phyloP scores from a whole-genome alignment of 2,329 filamentous ascomycete genomes.

The Beauveria pseudobassiana region DNA sequence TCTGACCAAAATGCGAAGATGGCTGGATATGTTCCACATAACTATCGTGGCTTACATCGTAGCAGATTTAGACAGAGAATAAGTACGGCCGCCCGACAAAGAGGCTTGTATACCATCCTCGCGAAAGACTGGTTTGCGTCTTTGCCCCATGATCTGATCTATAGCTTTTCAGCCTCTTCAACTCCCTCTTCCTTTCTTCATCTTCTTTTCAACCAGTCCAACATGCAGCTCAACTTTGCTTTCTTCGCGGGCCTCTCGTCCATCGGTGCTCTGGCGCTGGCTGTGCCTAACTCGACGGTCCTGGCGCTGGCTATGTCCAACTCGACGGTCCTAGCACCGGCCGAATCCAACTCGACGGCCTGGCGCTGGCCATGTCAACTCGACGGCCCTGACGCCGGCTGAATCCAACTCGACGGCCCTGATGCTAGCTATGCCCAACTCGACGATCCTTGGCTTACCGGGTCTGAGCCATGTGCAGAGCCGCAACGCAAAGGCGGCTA shows the following conservation, averaged over 20 bases:
- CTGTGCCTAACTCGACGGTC: neutral
- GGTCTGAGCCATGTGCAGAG: slow-evolving; percentile 1
- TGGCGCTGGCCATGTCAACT: neutral
- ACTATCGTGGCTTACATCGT: no score
- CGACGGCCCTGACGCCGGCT: neutral
- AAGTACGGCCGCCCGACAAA: neutral
- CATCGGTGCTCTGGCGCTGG: neutral
- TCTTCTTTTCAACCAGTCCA: neutral
- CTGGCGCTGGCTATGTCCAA: neutral
- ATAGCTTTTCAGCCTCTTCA: neutral
- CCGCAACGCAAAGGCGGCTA: slow-evolving; percentile 4
- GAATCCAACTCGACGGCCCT: neutral
- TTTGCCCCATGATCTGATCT: no score
- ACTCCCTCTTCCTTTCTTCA: neutral
- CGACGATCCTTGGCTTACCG: neutral
- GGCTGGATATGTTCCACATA: no score
- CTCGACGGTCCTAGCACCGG: no score
- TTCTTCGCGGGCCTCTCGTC: slow-evolving; percentile 4
- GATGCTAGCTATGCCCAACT: neutral
- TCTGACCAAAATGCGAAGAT: no score
- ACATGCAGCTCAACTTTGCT: slow-evolving; percentile 2
- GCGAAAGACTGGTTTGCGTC: neutral
- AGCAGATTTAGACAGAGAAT: no score
- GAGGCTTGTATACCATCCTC: neutral
- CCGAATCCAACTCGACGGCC: no score